Evolutionary conservation across 306 rosid genomes (phyloP).

Genomic region (Quercus agrifolia): DNA sequence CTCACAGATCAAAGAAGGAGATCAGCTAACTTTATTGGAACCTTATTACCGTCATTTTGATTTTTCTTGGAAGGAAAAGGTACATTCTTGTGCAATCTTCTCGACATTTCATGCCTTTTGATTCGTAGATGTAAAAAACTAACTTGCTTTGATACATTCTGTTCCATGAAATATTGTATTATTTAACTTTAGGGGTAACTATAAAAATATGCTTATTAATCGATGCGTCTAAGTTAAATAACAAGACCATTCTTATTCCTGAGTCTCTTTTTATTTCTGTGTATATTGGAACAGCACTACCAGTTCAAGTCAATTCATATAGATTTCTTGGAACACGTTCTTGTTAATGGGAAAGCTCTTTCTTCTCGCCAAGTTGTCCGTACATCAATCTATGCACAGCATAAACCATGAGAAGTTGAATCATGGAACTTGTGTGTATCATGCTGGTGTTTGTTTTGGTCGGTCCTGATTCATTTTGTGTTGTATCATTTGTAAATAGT

Average conservation of each 20-base stretch:
- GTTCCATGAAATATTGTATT: background rate
- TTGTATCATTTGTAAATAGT: constrained; percentile 17
- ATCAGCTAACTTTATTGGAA: constrained; percentile 67
- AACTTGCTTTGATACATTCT: background rate
- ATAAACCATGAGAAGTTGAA: constrained; percentile 48
- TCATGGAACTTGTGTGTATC: background rate
- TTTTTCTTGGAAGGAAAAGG: constrained; percentile 82
- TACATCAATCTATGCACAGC: constrained; percentile 74
- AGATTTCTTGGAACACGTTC: constrained; percentile 83
- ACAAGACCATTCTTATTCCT: constrained; percentile 16
- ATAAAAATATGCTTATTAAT: background rate
- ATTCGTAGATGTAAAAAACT: background rate
- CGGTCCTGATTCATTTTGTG: background rate
- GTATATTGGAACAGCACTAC: constrained; percentile 45
- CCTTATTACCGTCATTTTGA: constrained; percentile 53
- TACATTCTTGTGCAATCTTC: constrained; percentile 13
- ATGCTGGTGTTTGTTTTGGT: background rate
- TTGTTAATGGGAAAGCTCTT: constrained; percentile 79
- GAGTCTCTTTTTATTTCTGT: constrained; percentile 5
- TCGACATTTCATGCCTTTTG: constrained; percentile 4
- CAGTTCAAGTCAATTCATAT: constrained; percentile 76
- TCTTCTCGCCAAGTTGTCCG: constrained; percentile 59
- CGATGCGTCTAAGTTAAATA: background rate
- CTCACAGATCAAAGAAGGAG: constrained; percentile 90
- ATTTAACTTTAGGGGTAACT: background rate